Base-by-base conservation (phyloP, 441 rosid species). In the Dalechampia spathulata region DNA sequence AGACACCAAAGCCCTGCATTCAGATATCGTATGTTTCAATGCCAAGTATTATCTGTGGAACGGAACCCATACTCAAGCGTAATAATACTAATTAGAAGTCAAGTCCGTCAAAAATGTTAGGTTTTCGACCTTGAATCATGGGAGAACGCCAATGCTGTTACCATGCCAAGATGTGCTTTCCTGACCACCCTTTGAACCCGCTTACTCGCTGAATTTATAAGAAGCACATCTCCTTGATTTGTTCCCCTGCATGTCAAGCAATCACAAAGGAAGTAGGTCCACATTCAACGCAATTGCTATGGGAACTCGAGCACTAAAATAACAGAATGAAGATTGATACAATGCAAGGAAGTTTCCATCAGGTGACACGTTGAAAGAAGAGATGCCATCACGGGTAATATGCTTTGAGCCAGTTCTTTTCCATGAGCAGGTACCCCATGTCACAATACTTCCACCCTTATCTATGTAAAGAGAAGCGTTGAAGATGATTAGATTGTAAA, bases 101-200 rank as follows among this genome's bases (percentile, higher is more conserved):
- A 23, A 47, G 46, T 40, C 34, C 13, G 6, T 30, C 56, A 40
- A 38, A 47, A 34, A 62, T 19, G 14, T 15, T 21, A 4, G 43
- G 45, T 28, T 58, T 56, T 64, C 47, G 62, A 92, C 97, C 97
- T 89, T 75, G 97, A 90, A 79, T 89, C 95, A 23, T 69, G 83
- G 40, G 97, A 85, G 76, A 93, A 87, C 40, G 78, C 66, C 61
- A 89, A 57, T 36, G 90, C 87, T 5, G 99, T 89, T 55, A 87
- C 97, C 52, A 89, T 72, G 67, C 87, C 96, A 21, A 90, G 77
- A 73, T 89, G 99, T 49, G 97, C 97, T 69, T 79, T 82, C 70
- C 57, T 79, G 19, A 85, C 75, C 23, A 65, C 66, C 34, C 62
- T 75, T 21, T 62, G 80, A 60, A 72, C 63, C 54, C 66, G 61